A percentile compares a stretch with the other conserved stretches of the same genome.
phyloP scores from a whole-genome alignment of 306 rosid species.

The Corylus avellana region DNA sequence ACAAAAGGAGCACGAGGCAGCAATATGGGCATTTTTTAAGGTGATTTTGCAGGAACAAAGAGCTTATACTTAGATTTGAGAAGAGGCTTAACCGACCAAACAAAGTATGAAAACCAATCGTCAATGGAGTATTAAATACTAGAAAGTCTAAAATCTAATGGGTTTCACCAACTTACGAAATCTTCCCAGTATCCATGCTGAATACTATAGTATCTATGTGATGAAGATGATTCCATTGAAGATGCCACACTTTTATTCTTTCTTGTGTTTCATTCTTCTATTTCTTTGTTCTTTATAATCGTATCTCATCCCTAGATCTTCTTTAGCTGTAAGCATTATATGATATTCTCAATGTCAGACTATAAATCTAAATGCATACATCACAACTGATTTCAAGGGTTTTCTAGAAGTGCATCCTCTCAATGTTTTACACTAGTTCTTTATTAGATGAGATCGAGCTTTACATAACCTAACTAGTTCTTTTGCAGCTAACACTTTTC shows the following conservation, averaged over 20 bases:
- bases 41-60: conserved; percentile 47
- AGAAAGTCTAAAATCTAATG: conserved; percentile 33
- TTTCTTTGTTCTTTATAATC: conserved; percentile 31
- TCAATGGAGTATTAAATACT: conserved; percentile 51
- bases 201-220: conserved; percentile 46
- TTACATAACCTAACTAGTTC: too few relatives aligned
- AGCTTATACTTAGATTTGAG: conserved; percentile 51
- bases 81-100: conserved; percentile 46
- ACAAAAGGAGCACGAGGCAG: conserved; percentile 60
- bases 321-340: conserved; percentile 23
- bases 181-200: conserved; percentile 68
- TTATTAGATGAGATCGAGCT: too few relatives aligned
- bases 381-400: conserved; percentile 39
- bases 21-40: conserved; percentile 62
- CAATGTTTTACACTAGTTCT: too few relatives aligned
- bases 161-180: conserved; percentile 47
- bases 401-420: conserved; percentile 35
- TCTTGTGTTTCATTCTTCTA: conserved; percentile 29
- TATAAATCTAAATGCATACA: conserved; percentile 44
- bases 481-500: too few relatives aligned
- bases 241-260: conserved; percentile 35
- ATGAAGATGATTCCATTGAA: conserved; percentile 24
- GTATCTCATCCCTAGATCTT: conserved; percentile 64
- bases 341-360: conserved; percentile 25
- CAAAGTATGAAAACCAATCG: conserved; percentile 45